Evolutionary conservation across 176 grass and related monocot species (phyloP).

Genomic region (Juncus effusus): DNA sequence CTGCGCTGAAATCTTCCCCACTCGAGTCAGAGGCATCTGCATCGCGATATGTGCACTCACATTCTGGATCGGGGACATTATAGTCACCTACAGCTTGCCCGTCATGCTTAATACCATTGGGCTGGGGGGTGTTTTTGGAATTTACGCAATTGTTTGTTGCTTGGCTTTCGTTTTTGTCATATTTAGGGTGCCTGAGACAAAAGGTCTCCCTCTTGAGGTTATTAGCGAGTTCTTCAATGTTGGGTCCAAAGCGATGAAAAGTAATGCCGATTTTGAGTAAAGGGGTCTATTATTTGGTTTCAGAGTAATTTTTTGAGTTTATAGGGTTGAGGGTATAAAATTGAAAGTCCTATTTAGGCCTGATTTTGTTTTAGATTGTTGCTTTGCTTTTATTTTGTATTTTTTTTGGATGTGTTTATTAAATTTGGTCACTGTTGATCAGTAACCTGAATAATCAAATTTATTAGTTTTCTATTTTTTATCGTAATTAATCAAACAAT

Average conservation of each 20-base stretch:
- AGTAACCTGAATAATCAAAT: too few species aligned
- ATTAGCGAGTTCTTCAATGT: conserved; percentile 88
- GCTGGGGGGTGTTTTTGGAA: conserved; percentile 42
- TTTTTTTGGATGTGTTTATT: conserved; percentile 18
- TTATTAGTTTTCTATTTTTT: too few species aligned
- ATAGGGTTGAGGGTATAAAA: background rate
- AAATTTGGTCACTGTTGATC: conserved; percentile 1
- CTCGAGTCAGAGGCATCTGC: conserved; percentile 64
- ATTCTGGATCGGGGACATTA: conserved; percentile 78
- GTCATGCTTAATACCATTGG: conserved; percentile 62
- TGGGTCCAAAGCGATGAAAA: conserved; percentile 35
- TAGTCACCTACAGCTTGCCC: conserved; percentile 68
- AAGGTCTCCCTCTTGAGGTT: conserved; percentile 74
- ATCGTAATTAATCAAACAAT: too few species aligned
- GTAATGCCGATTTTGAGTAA: conserved; percentile 13
- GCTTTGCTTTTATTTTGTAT: conserved; percentile 3
- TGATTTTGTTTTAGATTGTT: conserved; percentile 20
- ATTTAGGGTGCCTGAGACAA: conserved; percentile 77
- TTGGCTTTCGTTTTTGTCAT: conserved; percentile 55
- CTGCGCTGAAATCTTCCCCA: conserved; percentile 79
- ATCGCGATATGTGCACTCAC: conserved; percentile 85
- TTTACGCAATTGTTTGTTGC: conserved; percentile 68
- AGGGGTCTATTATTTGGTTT: background rate
- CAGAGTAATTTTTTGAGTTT: background rate
- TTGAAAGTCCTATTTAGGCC: conserved; percentile 9